phyloP scores from a whole-genome alignment of 2,329 filamentous ascomycete genomes.

The Xylariaceae sp. region DNA sequence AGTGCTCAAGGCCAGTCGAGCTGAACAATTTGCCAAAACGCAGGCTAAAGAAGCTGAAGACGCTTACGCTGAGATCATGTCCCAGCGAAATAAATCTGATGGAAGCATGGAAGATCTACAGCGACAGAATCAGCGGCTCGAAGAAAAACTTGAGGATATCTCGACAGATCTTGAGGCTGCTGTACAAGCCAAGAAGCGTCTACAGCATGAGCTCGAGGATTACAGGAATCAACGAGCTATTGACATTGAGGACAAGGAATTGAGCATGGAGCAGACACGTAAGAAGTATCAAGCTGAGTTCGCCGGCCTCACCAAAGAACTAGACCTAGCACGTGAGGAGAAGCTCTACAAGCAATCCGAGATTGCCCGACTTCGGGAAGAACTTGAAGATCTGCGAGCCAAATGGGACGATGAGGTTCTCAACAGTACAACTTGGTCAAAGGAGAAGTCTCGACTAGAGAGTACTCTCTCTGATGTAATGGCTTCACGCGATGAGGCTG shows the following conservation, averaged over 20 bases:
- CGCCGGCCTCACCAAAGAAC: conserved; percentile 81
- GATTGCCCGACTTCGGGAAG: conserved; percentile 84
- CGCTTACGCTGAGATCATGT: conserved; percentile 82
- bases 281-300: conserved; percentile 97
- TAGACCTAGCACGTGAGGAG: conserved; percentile 90
- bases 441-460: conserved; percentile 91
- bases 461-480: conserved; percentile 84
- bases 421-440: conserved; percentile 96
- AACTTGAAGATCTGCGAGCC: conserved; percentile 87
- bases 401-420: conserved; percentile 99
- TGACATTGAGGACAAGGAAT: conserved; percentile 95
- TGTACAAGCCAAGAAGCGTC: conserved; percentile 83
- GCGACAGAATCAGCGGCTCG: conserved; percentile 80
- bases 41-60: conserved; percentile 91
- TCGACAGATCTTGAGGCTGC: conserved; percentile 84
- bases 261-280: conserved; percentile 91
- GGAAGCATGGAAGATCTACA: conserved; percentile 83
- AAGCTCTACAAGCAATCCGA: conserved; percentile 80
- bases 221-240: conserved; percentile 93
- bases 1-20: conserved; percentile 84
- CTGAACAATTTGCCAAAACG: conserved; percentile 88
- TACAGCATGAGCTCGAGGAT: conserved; percentile 96
- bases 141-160: conserved; percentile 87
- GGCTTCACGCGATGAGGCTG: conserved; percentile 88
- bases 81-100: conserved; percentile 89